Evolutionary conservation across 805 yeast species (phyloP).

Genomic region (Barnettozyma sp.): DNA sequence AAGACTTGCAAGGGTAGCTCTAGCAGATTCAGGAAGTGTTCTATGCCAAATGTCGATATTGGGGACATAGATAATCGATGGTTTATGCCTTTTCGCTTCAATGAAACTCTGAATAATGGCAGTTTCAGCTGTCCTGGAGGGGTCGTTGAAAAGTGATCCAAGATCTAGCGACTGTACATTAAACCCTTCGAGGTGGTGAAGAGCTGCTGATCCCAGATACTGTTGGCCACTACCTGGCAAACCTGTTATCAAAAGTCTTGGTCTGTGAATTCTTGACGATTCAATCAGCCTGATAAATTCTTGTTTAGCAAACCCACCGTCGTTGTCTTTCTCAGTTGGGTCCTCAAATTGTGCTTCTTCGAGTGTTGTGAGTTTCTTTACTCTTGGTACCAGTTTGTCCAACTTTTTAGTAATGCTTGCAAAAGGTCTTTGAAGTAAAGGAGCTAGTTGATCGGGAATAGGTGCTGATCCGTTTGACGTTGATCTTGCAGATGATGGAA

Average conservation of each 20-base stretch:
- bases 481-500: constrained; percentile 89
- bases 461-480: constrained; percentile 70
- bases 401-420: constrained; percentile 40
- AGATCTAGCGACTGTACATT: constrained; percentile 84
- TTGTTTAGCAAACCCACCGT: constrained; percentile 65
- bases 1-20: constrained; percentile 63
- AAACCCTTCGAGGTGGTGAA: constrained; percentile 80
- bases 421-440: constrained; percentile 52
- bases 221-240: constrained; percentile 78
- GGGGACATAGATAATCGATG: constrained; percentile 79
- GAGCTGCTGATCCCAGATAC: constrained; percentile 73
- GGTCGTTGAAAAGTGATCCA: constrained; percentile 67
- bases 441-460: constrained; percentile 62
- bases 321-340: constrained; percentile 45
- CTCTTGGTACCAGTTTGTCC: constrained; percentile 54
- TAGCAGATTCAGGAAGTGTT: constrained; percentile 62
- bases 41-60: constrained; percentile 70
- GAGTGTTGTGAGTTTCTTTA: constrained; percentile 45
- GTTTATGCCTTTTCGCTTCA: constrained; percentile 86
- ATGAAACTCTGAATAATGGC: constrained; percentile 74
- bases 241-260: constrained; percentile 73
- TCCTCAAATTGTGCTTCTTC: constrained; percentile 67
- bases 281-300: constrained; percentile 47
- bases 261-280: constrained; percentile 67
- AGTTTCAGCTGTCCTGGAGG: constrained; percentile 77